Evolutionary conservation across 225 moss, liverwort and hornwort species (phyloP).

Genomic region (Anthoceros angustus): DNA sequence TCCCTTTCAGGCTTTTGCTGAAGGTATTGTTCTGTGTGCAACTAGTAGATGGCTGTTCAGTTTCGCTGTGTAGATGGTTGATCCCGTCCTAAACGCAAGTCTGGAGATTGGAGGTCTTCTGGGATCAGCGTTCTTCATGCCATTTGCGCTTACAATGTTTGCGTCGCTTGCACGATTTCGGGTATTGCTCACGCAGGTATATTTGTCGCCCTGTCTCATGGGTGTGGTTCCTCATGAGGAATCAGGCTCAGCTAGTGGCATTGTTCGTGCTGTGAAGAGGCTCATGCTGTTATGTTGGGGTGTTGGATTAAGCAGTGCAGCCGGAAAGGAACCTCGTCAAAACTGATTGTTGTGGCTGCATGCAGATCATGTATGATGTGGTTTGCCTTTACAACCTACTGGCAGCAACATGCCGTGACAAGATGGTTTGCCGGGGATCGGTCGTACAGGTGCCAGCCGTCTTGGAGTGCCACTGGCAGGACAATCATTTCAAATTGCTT

Average conservation of each 20-base stretch:
- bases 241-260: no score
- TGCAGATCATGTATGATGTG: not conserved
- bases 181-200: slow-evolving; percentile 40
- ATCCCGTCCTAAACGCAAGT: slow-evolving; percentile 56
- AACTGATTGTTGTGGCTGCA: not conserved
- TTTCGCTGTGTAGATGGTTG: slow-evolving; percentile 27
- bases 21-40: not conserved
- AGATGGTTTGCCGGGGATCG: not conserved
- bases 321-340: no score
- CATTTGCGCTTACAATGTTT: slow-evolving; percentile 59
- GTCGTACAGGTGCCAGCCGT: not conserved
- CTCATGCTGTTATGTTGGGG: not conserved
- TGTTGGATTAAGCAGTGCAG: no score
- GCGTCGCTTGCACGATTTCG: slow-evolving; percentile 68
- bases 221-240: no score
- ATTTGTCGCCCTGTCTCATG: not conserved
- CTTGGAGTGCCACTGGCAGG: not conserved
- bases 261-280: not conserved
- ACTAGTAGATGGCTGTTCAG: not conserved
- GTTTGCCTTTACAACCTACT: not conserved
- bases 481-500: not conserved
- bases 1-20: not conserved
- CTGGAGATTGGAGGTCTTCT: slow-evolving; percentile 48
- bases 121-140: slow-evolving; percentile 82
- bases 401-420: not conserved